Evolutionary conservation across 2,329 filamentous ascomycete species (phyloP), one percentile per base, ranked within the genome.

Genomic region (Periconia macrospinosa): DNA sequence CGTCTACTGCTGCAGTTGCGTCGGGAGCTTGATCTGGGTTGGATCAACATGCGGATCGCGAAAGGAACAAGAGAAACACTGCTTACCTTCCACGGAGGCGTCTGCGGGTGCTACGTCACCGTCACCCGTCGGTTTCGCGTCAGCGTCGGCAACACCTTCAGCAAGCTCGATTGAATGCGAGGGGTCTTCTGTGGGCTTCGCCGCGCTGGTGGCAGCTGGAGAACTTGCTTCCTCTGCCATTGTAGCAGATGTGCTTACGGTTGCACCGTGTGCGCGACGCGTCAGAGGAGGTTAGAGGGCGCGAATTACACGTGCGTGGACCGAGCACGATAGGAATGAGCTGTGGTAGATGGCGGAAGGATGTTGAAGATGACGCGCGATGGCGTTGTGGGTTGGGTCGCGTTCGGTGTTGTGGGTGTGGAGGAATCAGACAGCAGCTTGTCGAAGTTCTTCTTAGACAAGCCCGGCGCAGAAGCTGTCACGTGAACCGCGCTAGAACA

Each of bases 151-250:
- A 60, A 66, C 59, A 50, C 66, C 59, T 17, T 63, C 62, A 40
- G 62, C 54, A 46, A 62, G 57, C 30, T 71, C 67, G 44, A 62
- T 56, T 45, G 65, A 50, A 64, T 68, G 68, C 66, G 69, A 67
- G 48, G 67, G 45, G 55, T 67, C 60, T 41, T 72, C 68, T 14
- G 62, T 57, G 41, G 59, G 46, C 60, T 68, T 69, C 14, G 63
- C 53, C 40, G 63, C 58, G 50, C 71, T 68, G 53, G 54, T 56
- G 41, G 62, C 41, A 52, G 60, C 60, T 46, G 67, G 59, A 58
- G 68, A 53, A 55, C 59, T 68, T 53, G 62, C 59, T 55, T 68
- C 65, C 56, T 75, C 72, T 52, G 71, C 71, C 72, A 75, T 75
- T 66, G 67, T 67, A 44, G 49, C 52, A 58, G 60, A 59, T 52